Base-by-base conservation (phyloP, 352 stramenopile species). In the Elongisporangium anandrum region DNA sequence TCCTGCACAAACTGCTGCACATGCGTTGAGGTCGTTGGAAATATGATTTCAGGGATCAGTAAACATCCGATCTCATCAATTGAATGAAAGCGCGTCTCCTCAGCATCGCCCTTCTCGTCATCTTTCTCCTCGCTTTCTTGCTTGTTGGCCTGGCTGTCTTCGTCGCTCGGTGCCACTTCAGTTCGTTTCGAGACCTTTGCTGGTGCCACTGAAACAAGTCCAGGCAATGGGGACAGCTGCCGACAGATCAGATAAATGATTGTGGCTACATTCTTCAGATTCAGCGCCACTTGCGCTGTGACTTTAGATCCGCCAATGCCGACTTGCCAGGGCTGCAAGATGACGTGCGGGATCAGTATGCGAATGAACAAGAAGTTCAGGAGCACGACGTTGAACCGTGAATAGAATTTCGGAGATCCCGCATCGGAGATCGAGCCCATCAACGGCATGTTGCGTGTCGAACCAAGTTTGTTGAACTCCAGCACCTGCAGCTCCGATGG, bases 311-410 rank as follows among this genome's bases (percentile, higher is more conserved):
- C 23, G 13, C 75, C 65, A 38, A 90, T 73, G 7, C 72, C 78
- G 0, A 71, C 64, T 34, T 69, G 68, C 69, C 75, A 85, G 17
- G 80, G 80, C 38, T 73, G 63, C 39, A 88, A 56, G 6, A 92
- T 56, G 13, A 90, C 62, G 38, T 85, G 64, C 13, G 80, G 75
- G 50, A 90, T 81, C 56, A 90, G 47, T 16, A 90, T 71, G 2
- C 79, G 76, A 2, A 87, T 54, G 19, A 85, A 60, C 26, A 92
- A 24, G 41, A 92, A 89, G 57, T 87, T 89, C 54, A 86, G 54
- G 20, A 86, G 26, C 16, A 90, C 65, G 3, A 92, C 52, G 57
- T 88, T 68, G 57, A 81, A 85, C 2, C 74, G 72, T 9, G 72
- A 63, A 38, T 69, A 68, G 4, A 17, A 12, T 7, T 9, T 45